Evolutionary conservation across 257 asterid genomes (phyloP).

Genomic region (Jacaranda mimosifolia): DNA sequence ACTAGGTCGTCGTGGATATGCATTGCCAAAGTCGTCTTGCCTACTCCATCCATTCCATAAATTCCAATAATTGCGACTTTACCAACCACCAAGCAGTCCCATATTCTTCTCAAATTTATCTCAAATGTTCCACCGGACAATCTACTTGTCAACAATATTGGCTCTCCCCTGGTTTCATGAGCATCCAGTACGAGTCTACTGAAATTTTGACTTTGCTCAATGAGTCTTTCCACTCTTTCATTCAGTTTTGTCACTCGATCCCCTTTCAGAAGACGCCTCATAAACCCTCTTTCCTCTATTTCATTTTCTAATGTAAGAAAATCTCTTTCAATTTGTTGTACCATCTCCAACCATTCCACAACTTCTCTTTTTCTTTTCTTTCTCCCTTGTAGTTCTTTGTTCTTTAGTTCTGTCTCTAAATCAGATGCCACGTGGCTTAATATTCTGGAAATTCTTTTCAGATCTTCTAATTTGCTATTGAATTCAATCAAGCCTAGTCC

Average conservation of each 20-base stretch:
- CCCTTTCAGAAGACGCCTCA: background rate
- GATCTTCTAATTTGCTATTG: background rate
- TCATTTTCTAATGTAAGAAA: background rate
- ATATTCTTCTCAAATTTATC: conserved; percentile 13
- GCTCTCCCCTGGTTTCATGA: conserved; percentile 3
- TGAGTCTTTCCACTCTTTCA: background rate
- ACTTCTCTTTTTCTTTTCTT: conserved; percentile 13
- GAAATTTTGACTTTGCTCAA: conserved; percentile 24
- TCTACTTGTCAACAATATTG: conserved; percentile 21
- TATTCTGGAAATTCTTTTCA: background rate
- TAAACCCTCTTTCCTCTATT: background rate
- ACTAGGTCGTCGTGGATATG: conserved; percentile 15
- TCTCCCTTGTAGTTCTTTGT: background rate
- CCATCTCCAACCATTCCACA: background rate
- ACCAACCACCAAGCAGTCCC: conserved; percentile 27
- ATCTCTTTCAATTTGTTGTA: background rate
- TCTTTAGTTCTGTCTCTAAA: background rate
- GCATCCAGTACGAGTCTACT: conserved; percentile 13
- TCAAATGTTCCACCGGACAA: conserved; percentile 22
- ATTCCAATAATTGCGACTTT: conserved; percentile 33
- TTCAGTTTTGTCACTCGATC: conserved; percentile 14
- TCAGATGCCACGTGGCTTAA: background rate
- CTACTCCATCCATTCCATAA: conserved; percentile 39
- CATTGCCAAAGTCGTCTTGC: conserved; percentile 34
- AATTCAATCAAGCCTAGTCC: background rate